These are phyloP conservation scores for Testicularia cyperi DNA, from an alignment of 1,284 basidiomycete genomes.

Conservation along the genomic window DNA sequence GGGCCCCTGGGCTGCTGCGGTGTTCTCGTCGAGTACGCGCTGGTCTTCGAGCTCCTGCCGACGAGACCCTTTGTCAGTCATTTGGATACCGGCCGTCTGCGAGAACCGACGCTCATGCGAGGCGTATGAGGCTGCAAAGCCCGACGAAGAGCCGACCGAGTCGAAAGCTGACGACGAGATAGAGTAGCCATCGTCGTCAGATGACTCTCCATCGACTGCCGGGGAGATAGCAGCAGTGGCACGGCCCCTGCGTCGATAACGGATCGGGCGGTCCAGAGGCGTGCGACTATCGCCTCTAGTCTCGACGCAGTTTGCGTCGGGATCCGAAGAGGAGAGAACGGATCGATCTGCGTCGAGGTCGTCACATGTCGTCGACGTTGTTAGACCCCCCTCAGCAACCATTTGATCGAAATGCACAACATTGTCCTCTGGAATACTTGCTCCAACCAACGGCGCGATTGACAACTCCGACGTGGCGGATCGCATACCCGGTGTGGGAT, in stretches of 20 bases:
- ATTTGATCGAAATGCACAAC: neutral
- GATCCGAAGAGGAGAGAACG: neutral
- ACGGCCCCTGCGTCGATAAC: too few species aligned
- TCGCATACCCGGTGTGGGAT: neutral
- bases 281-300: too few species aligned
- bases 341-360: neutral
- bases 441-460: slow-evolving; percentile 9
- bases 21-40: slow-evolving; percentile 34
- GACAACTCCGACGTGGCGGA: slow-evolving; percentile 3
- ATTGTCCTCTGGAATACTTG: slow-evolving; percentile 23
- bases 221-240: too few species aligned
- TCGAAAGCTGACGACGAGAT: slow-evolving; percentile 39
- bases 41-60: slow-evolving; percentile 18
- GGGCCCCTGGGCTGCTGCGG: slow-evolving; percentile 37
- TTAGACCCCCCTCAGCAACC: too few species aligned
- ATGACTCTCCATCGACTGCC: slow-evolving; percentile 10
- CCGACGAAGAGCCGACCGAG: slow-evolving; percentile 27
- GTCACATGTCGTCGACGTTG: too few species aligned
- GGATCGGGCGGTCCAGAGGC: too few species aligned
- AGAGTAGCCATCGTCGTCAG: slow-evolving; percentile 41
- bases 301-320: too few species aligned
- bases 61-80: too few species aligned
- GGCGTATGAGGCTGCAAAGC: slow-evolving; percentile 13
- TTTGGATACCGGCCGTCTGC: too few species aligned
- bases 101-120: slow-evolving; percentile 3